Evolutionary conservation across 495 filamentous ascomycete species (phyloP), one percentile per base, ranked within the genome.

Genomic region (Sordaria brevicollis): DNA sequence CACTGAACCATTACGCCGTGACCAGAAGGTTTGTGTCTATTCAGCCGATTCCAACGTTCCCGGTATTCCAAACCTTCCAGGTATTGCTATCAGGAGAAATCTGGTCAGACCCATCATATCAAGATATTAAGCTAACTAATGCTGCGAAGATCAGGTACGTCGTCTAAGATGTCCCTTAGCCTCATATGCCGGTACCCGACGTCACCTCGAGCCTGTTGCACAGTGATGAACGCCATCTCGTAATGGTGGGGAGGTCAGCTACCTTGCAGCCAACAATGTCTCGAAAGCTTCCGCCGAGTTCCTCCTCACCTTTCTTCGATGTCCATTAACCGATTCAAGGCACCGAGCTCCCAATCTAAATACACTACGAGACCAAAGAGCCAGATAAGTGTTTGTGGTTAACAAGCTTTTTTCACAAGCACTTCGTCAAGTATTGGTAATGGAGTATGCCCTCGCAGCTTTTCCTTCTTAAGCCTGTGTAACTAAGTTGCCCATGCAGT

Each of bases 121-220:
- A 33, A 62, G 13, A 33, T 31, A 11, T 31, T 3, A 62, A 62
- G 49, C 13, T 3, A 62, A 6, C 25, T 62, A 62, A 62, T 41
- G n/a, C 57, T 65, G 29, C 49, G 25, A 35, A 25, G 70, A 35
- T 68, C 70, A 65, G 37, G 33, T 38, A 39, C 38, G 69, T 67
- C 65, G 70, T 71, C 43, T 29, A 68, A 65, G 65, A 69, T 35
- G 31, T 6, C 68, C 67, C 19, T 67, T 57, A 72, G 71, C 71
- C 71, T 72, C 68, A 72, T 65, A 35, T 71, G 71, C 68, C 68
- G 71, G 41, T 69, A 66, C 54, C 71, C 67, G 71, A 68, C 36
- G 57, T 65, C 67, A 38, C 67, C 62, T 70, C 7, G 57, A n/a
- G 67, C 62, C 41, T 9, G 67, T 69, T 21, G 38, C 65, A 70